Evolutionary conservation across 495 filamentous ascomycete species (phyloP).

Genomic region (Penicilliopsis zonata): DNA sequence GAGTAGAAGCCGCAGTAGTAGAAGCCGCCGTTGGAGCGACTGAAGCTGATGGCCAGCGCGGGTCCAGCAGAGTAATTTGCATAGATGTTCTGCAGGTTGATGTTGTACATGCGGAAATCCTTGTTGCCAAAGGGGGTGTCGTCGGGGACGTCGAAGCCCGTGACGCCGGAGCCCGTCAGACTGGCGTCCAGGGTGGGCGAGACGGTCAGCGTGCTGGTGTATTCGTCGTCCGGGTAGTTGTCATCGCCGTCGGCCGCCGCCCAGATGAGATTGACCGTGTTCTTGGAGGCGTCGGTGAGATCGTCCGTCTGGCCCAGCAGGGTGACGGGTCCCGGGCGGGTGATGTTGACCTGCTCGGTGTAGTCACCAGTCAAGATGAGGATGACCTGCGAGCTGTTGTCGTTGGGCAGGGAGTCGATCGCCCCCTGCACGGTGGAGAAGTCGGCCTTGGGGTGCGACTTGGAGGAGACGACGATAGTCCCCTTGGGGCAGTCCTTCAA

Average conservation of each 20-base stretch:
- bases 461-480: constrained; percentile 37
- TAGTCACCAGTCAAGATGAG: constrained; percentile 44
- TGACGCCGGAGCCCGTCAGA: constrained; percentile 42
- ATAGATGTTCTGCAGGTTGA: constrained; percentile 47
- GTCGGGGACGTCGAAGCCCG: constrained; percentile 40
- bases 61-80: constrained; percentile 39
- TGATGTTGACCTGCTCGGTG: constrained; percentile 48
- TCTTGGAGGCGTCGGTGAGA: constrained; percentile 22
- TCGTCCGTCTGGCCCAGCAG: constrained; percentile 40
- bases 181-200: constrained; percentile 44
- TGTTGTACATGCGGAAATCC: constrained; percentile 47
- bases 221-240: constrained; percentile 43
- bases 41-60: constrained; percentile 41
- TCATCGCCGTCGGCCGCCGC: constrained; percentile 32
- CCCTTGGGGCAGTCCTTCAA: constrained; percentile 31
- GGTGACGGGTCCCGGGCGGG: constrained; percentile 41
- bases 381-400: constrained; percentile 36
- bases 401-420: constrained; percentile 40
- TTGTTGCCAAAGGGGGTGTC: constrained; percentile 45
- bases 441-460: constrained; percentile 15
- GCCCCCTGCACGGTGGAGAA: constrained; percentile 40
- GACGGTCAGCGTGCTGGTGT: constrained; percentile 40
- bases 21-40: constrained; percentile 46
- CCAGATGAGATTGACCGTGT: constrained; percentile 39
- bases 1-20: constrained; percentile 45